Base-by-base conservation (phyloP, 805 yeast genomes). In the Pichia paraexigua region DNA sequence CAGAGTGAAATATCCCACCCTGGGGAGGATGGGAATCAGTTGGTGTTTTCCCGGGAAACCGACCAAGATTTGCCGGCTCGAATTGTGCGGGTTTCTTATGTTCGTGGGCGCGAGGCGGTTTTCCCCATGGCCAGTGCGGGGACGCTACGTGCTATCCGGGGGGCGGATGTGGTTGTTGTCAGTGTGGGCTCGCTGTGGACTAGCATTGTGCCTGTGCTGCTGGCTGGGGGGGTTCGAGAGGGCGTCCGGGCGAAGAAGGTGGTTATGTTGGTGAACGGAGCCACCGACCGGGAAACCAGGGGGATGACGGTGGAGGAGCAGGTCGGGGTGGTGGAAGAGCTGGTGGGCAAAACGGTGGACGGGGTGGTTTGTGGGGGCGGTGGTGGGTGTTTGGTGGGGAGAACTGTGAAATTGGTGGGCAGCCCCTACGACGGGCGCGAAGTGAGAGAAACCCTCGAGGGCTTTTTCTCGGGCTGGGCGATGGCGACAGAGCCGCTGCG, bases 1-100 rank as follows among this genome's bases (percentile, higher is more conserved):
- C 98, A 91, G 65, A 84, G 92, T 3, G 96, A 90, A 62, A 91
- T 91, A 12, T 88, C 96, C 1, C 98, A 91, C 67, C 98, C 98
- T 5, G 37, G 20, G 2, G 18, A 28, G 12, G 45, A n/a, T 0
- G 42, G n/a, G 7, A 47, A 47, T 3, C 53, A 47, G 25, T 20
- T 51, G 9, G 41, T 28, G 11, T 43, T 51, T 21, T 20, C 32
- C 5, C 47, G 47, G 24, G 76, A 78, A 53, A 86, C 86, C 61
- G 72, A 75, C n/a, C n/a, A n/a, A 18, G 32, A 25, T n/a, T 11
- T 42, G 22, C 28, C 9, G 35, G 22, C n/a, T 22, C 2, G 21
- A 17, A 17, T 11, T 6, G 32, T 7, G 20, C 18, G 20, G 11
- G 20, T 35, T 7, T 7, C 4, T 9, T 35, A 35, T n/a, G 39